Evolutionary conservation across 495 filamentous ascomycete genomes (phyloP).

Genomic region (Amniculicola lignicola): DNA sequence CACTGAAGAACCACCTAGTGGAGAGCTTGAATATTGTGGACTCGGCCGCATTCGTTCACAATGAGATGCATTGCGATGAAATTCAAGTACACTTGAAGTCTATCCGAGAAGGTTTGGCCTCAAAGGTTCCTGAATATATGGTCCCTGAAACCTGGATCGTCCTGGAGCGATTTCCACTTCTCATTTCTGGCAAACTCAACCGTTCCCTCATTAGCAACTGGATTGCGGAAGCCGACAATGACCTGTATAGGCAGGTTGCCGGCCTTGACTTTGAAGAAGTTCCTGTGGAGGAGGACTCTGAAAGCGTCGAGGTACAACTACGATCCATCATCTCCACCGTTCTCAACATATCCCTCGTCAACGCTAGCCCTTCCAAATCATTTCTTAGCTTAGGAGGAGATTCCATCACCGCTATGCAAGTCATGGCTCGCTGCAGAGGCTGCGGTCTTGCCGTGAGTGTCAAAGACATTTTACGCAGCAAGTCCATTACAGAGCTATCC

Average conservation of each 20-base stretch:
- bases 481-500: conserved; percentile 29
- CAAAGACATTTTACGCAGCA: conserved; percentile 29
- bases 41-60: conserved; percentile 4
- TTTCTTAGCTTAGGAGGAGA: conserved; percentile 29
- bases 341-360: conserved; percentile 11
- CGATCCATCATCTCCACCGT: conserved; percentile 17
- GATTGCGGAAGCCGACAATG: conserved; percentile 17
- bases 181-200: conserved; percentile 26
- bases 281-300: conserved; percentile 1
- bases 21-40: conserved; percentile 10
- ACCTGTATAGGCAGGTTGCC: conserved; percentile 19
- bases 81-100: conserved; percentile 17
- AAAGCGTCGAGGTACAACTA: conserved; percentile 12
- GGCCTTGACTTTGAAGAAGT: conserved; percentile 12
- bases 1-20: conserved; percentile 14
- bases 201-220: conserved; percentile 21
- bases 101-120: conserved; percentile 15
- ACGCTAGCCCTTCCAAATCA: conserved; percentile 11
- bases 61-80: conserved; percentile 11
- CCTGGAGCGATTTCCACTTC: conserved; percentile 22
- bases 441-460: conserved; percentile 23
- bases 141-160: conserved; percentile 21
- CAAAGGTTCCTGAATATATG: conserved; percentile 27
- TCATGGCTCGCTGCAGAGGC: conserved; percentile 25
- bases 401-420: conserved; percentile 30